Base-by-base conservation (phyloP, 257 asterid species). In the Capsicum baccatum region DNA sequence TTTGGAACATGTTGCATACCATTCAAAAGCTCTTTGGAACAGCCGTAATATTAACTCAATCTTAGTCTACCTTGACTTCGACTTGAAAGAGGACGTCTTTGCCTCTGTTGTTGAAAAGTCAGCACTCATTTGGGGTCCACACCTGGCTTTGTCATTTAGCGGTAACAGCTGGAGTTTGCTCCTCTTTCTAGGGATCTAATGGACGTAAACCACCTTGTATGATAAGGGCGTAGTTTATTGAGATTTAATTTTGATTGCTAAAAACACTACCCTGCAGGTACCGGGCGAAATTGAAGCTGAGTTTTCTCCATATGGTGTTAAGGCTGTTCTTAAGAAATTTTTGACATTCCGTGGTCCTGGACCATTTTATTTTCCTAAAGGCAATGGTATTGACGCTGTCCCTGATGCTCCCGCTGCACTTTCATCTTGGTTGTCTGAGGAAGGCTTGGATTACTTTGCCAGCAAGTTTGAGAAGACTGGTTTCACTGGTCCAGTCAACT, bases 401-500 rank as follows among this genome's bases (percentile, higher is more conserved):
- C 44, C 69, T 37, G 59, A 68, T 60, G n/a, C 83, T 33, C 33
- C 50, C 3, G 9, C 47, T 79, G 79, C 91, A 90, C 14, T 13
- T 86, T 90, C 95, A 6, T 66, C 90, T 3, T 92, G 93, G 92
- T 89, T 92, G 11, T 83, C 92, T 9, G 78, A 89, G 50, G 88
- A 85, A 56, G 92, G 90, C 2, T 8, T 92, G 14, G 79, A 88
- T 56, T 89, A 89, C 48, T 92, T 86, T 8, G 85, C 91, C 7
- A 54, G 86, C 74, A 88, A 88, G 26, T 92, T 88, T 81, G 68
- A 88, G 55, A 82, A 85, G 81, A 66, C 89, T 0, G 92, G 93
- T 84, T 92, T 90, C 84, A 92, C 95, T 1, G 94, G 93, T 2
- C 91, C 87, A 16, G 63, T 92, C 79, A 92, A 92, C 89, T 92